Evolutionary conservation across 2,329 filamentous ascomycete genomes (phyloP).

Genomic region (Coniella vitis): DNA sequence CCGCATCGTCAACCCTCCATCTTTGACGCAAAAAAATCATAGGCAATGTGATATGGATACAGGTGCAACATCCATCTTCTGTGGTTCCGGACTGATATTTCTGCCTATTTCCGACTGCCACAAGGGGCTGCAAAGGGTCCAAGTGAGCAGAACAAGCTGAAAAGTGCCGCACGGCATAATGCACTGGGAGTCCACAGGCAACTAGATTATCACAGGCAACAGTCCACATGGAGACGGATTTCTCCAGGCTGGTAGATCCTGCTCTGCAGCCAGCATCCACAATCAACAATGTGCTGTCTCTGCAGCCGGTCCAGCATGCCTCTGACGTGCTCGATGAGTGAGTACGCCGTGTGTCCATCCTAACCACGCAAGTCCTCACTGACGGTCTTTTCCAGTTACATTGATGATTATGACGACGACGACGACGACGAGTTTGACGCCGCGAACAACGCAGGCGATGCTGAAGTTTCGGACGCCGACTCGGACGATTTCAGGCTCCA

Average conservation of each 20-base stretch:
- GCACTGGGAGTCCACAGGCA: too few species aligned
- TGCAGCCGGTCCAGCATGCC: constrained; percentile 3
- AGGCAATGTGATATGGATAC: constrained; percentile 1
- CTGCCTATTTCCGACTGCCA: too few species aligned
- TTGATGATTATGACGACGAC: neutral
- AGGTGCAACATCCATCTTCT: neutral
- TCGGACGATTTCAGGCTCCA: constrained; percentile 35
- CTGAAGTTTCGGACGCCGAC: constrained; percentile 30
- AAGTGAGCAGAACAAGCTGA: too few species aligned
- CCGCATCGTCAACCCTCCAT: too few species aligned
- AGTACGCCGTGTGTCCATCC: neutral
- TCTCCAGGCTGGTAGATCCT: constrained; percentile 4
- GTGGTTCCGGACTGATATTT: too few species aligned
- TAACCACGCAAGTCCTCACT: neutral
- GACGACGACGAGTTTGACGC: constrained; percentile 19
- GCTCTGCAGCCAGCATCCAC: constrained; percentile 5
- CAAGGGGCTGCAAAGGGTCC: too few species aligned
- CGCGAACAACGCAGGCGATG: constrained; percentile 13
- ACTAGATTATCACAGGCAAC: neutral
- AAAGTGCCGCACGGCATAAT: too few species aligned
- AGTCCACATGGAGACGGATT: constrained; percentile 9
- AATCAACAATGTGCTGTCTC: constrained; percentile 14
- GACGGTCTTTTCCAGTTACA: constrained; percentile 1
- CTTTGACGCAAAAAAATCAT: neutral
- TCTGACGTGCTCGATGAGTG: constrained; percentile 7